Conservation (phyloP, 768 basidiomycete genomes). For the Cantharellus cinnabarinus region DNA sequence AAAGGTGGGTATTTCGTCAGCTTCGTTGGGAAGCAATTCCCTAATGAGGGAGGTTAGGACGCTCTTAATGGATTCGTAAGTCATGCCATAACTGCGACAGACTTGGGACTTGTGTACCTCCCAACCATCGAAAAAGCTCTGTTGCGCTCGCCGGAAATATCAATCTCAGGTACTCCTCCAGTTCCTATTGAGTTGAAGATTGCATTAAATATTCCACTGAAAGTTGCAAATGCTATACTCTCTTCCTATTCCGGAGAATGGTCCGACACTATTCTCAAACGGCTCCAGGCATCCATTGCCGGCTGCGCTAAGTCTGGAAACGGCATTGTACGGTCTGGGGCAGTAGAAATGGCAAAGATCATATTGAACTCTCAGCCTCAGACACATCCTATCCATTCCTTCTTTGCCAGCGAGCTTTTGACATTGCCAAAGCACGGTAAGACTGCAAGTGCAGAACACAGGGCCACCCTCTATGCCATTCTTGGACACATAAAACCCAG, state of each 20-base stretch:
- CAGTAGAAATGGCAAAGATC: constrained; percentile 35
- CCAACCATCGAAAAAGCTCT: constrained; percentile 65
- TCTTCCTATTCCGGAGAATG: no score
- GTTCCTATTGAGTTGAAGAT: neutral
- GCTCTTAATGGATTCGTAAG: constrained; percentile 42
- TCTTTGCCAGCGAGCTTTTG: constrained; percentile 43
- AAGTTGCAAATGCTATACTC: no score
- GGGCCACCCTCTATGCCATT: constrained; percentile 64
- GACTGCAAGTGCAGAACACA: constrained; percentile 72
- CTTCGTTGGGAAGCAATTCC: neutral
- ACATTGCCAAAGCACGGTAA: constrained; percentile 66
- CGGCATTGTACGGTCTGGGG: constrained; percentile 31
- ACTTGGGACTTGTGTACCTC: constrained; percentile 34
- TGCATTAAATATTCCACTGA: neutral
- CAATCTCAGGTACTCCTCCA: constrained; percentile 31
- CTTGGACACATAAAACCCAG: constrained; percentile 33
- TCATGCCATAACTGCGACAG: constrained; percentile 28
- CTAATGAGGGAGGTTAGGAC: constrained; percentile 18
- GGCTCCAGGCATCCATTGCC: constrained; percentile 36
- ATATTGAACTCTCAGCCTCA: constrained; percentile 19
- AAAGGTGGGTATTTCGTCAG: constrained; percentile 23
- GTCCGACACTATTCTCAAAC: constrained; percentile 18
- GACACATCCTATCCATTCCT: constrained; percentile 21
- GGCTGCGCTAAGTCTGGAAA: constrained; percentile 62
- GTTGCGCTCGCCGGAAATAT: constrained; percentile 61